Evolutionary conservation across 495 filamentous ascomycete genomes (phyloP).

Genomic region (Tuber brumale): DNA sequence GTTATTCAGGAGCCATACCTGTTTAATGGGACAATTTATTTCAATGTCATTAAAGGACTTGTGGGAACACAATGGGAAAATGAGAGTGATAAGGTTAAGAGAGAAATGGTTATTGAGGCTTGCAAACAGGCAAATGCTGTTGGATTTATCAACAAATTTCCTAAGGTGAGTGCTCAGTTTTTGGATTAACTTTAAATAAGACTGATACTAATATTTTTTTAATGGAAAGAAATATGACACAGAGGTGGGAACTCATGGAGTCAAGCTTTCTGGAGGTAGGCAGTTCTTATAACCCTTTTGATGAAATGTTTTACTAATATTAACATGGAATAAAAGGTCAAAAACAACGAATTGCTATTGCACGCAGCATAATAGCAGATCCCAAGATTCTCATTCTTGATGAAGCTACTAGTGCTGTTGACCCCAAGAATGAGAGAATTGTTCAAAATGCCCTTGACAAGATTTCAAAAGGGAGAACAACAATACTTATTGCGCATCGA

Average conservation of each 20-base stretch:
- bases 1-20: slow-evolving; percentile 64
- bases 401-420: slow-evolving; percentile 67
- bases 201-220: background rate
- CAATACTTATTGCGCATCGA: slow-evolving; percentile 58
- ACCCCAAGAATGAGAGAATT: slow-evolving; percentile 53
- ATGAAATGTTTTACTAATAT: background rate
- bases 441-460: slow-evolving; percentile 55
- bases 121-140: slow-evolving; percentile 56
- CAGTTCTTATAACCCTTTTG: background rate
- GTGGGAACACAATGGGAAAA: slow-evolving; percentile 56
- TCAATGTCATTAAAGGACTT: slow-evolving; percentile 59
- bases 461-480: slow-evolving; percentile 52
- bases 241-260: slow-evolving; percentile 17
- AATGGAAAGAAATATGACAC: slow-evolving; percentile 15
- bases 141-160: slow-evolving; percentile 55
- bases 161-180: slow-evolving; percentile 45
- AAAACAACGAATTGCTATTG: slow-evolving; percentile 49
- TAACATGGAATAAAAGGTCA: slow-evolving; percentile 6
- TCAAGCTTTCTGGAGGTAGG: slow-evolving; percentile 22
- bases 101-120: slow-evolving; percentile 53
- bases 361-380: slow-evolving; percentile 65
- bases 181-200: background rate
- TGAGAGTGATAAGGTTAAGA: slow-evolving; percentile 48
- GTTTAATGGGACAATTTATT: slow-evolving; percentile 60
- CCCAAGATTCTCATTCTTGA: slow-evolving; percentile 78